These are phyloP conservation scores for Penicillium turbatum DNA, from an alignment of 495 filamentous ascomycete genomes.

Conservation along the genomic window DNA sequence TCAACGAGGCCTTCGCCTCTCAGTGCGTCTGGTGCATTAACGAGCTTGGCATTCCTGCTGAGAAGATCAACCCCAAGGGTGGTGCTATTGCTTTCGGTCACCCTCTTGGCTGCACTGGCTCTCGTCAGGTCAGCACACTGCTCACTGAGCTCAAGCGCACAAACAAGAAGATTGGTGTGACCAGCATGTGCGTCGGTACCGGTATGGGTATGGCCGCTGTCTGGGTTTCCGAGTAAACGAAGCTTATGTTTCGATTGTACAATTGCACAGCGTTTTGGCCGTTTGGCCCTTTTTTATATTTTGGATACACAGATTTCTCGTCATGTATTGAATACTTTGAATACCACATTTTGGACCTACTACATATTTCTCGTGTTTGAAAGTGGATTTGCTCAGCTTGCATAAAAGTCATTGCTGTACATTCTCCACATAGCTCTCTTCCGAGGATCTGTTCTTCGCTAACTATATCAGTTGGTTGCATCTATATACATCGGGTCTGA, in stretches of 20 bases:
- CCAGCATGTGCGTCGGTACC: conserved; percentile 95
- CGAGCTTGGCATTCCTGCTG: conserved; percentile 71
- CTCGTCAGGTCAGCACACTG: conserved; percentile 87
- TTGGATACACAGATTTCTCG: conserved; percentile 17
- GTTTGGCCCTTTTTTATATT: conserved; percentile 8
- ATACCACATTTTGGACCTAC: conserved; percentile 27
- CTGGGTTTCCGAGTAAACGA: conserved; percentile 76
- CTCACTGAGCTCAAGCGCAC: conserved; percentile 82
- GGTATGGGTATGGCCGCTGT: conserved; percentile 97
- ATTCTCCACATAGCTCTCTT: background rate
- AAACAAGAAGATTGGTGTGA: conserved; percentile 80
- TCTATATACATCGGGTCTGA: background rate
- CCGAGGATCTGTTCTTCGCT: too few relatives aligned
- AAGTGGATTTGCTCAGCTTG: background rate
- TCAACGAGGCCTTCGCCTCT: conserved; percentile 97
- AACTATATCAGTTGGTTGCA: background rate
- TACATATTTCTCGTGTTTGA: conserved; percentile 4
- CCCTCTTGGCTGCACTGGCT: conserved; percentile 90
- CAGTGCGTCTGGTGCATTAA: conserved; percentile 93
- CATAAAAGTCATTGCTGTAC: background rate
- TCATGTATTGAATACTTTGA: conserved; percentile 27
- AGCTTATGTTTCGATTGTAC: conserved; percentile 16
- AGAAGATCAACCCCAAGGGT: conserved; percentile 94
- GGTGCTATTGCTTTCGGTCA: conserved; percentile 99
- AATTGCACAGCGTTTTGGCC: conserved; percentile 32